A percentile compares a stretch with the other conserved stretches of the same genome.
Conservation (phyloP, 2,329 filamentous ascomycete genomes). For the Fusarium aywerte region DNA sequence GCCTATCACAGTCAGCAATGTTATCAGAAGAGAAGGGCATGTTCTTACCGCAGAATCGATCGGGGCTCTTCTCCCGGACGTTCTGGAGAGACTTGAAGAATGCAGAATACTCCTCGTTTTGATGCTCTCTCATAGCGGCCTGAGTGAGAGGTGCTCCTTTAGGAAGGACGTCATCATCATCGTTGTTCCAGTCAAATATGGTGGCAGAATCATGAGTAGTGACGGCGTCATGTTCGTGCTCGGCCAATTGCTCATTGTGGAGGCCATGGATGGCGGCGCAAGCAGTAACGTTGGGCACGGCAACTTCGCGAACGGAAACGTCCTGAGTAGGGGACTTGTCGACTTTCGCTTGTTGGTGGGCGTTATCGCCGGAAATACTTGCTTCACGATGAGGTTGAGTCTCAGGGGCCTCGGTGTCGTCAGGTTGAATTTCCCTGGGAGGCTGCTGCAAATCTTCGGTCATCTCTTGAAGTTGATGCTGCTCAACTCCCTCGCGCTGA, state of each 20-base stretch:
- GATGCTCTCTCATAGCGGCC: background rate
- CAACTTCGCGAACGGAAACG: background rate
- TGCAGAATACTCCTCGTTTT: background rate
- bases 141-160: background rate
- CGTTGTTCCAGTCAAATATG: background rate
- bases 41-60: conserved; percentile 5
- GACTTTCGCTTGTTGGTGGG: background rate
- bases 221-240: background rate
- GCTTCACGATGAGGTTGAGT: background rate
- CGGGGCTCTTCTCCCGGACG: background rate
- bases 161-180: background rate
- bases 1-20: conserved; percentile 2
- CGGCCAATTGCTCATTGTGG: background rate
- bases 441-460: background rate
- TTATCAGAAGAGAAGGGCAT: background rate
- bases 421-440: background rate
- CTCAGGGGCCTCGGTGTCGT: background rate
- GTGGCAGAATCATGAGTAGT: background rate
- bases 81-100: conserved; percentile 4
- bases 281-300: background rate
- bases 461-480: conserved; percentile 7
- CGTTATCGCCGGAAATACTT: background rate
- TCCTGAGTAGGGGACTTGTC: background rate
- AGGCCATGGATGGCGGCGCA: background rate
- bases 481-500: background rate